Percentiles rank a stretch among this genome's conserved stretches.
These are phyloP conservation scores for Fusarium musae DNA, from an alignment of 2,329 filamentous ascomycete species.

Conservation along the genomic window DNA sequence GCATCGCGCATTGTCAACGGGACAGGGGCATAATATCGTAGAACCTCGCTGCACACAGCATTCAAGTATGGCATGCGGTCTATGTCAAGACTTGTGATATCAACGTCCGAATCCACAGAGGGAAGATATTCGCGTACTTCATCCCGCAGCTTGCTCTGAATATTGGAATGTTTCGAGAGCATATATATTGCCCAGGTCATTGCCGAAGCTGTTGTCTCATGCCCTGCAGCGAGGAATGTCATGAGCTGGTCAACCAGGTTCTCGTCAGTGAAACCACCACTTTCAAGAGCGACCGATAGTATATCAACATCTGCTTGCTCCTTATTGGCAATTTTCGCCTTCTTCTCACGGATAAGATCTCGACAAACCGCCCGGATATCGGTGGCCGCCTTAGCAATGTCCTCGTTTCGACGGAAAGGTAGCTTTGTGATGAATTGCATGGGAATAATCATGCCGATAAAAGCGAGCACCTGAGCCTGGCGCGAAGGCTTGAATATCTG, in stretches of 20 bases:
- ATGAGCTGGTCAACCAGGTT: slow-evolving; percentile 89
- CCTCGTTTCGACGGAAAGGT: slow-evolving; percentile 77
- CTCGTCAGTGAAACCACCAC: slow-evolving; percentile 79
- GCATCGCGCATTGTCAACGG: slow-evolving; percentile 76
- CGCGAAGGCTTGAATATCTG: slow-evolving; percentile 64
- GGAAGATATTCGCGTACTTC: slow-evolving; percentile 74
- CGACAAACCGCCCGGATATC: slow-evolving; percentile 74
- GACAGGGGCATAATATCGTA: slow-evolving; percentile 79
- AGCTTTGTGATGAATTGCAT: slow-evolving; percentile 69
- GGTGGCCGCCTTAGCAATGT: slow-evolving; percentile 65
- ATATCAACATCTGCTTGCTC: slow-evolving; percentile 74
- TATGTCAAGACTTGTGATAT: slow-evolving; percentile 62
- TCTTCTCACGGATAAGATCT: slow-evolving; percentile 77
- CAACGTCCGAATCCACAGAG: slow-evolving; percentile 50
- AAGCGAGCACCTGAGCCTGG: slow-evolving; percentile 64
- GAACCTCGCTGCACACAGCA: slow-evolving; percentile 80
- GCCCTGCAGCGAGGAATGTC: slow-evolving; percentile 86
- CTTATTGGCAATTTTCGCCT: slow-evolving; percentile 60
- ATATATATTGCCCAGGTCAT: slow-evolving; percentile 81
- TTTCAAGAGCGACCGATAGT: slow-evolving; percentile 81
- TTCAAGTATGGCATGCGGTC: slow-evolving; percentile 83
- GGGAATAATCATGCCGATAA: slow-evolving; percentile 72
- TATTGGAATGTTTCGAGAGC: slow-evolving; percentile 71
- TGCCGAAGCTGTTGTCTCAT: slow-evolving; percentile 81
- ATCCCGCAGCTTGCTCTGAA: slow-evolving; percentile 73